phyloP scores from a whole-genome alignment of 2,329 filamentous ascomycete species.

The Colletotrichum sp. region DNA sequence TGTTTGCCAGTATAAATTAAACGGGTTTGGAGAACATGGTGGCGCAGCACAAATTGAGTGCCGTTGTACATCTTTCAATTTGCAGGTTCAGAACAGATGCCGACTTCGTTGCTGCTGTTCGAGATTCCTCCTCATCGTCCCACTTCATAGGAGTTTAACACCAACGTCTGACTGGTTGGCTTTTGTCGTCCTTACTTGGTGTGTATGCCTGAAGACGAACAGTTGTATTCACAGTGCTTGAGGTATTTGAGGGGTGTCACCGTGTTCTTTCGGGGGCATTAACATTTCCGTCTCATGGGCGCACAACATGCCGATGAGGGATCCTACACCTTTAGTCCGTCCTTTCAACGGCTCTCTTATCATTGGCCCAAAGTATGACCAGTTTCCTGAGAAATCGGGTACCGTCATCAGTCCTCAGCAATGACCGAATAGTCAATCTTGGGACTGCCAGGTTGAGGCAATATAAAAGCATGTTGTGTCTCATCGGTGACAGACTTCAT shows the following conservation, averaged over 20 bases:
- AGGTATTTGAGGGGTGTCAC: not conserved
- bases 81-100: not conserved
- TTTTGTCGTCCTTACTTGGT: not conserved
- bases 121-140: not conserved
- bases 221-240: not conserved
- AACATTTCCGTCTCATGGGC: not conserved
- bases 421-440: not conserved
- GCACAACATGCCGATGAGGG: not conserved
- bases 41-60: not conserved
- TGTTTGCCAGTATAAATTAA: not conserved
- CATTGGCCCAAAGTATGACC: not conserved
- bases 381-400: accelerated
- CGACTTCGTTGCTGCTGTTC: not conserved
- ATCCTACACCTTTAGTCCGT: accelerated
- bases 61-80: too few species aligned
- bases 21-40: not conserved
- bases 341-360: not conserved
- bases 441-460: accelerated
- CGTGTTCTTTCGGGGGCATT: not conserved
- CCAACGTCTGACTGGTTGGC: too few species aligned
- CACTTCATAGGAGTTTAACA: too few species aligned
- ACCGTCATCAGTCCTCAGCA: not conserved
- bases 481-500: not conserved
- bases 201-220: not conserved
- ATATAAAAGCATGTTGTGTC: not conserved